Conservation (phyloP, 1,284 basidiomycete species). For the Ustanciosporium gigantosporum region DNA sequence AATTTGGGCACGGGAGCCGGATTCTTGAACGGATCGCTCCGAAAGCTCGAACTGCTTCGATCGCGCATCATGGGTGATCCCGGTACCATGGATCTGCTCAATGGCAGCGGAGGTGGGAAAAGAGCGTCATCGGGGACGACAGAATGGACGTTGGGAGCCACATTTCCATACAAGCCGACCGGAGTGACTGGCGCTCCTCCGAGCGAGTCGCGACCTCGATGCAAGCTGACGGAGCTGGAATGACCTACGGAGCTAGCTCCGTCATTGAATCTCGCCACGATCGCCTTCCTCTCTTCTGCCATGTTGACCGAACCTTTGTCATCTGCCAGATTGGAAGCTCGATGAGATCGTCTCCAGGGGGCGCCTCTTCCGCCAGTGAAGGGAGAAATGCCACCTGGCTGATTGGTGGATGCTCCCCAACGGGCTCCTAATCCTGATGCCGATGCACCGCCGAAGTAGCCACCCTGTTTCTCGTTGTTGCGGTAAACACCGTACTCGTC, state of each 20-base stretch:
- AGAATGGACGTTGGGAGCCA: slow-evolving; percentile 24
- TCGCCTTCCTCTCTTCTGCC: slow-evolving; percentile 5
- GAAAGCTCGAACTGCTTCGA: slow-evolving; percentile 12
- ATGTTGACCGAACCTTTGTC: slow-evolving; percentile 7
- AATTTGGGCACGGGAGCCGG: too few species aligned
- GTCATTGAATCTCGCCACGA: slow-evolving; percentile 11
- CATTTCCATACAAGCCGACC: neutral
- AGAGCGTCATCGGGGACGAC: slow-evolving; percentile 37
- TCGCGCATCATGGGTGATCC: too few species aligned
- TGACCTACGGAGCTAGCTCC: slow-evolving; percentile 12
- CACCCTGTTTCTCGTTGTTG: slow-evolving; percentile 12
- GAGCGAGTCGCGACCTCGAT: slow-evolving; percentile 22
- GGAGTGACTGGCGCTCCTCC: slow-evolving; percentile 8
- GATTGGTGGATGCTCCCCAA: slow-evolving; percentile 13
- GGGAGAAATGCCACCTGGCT: slow-evolving; percentile 30
- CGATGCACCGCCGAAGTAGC: slow-evolving; percentile 18
- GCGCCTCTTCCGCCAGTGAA: slow-evolving; percentile 20
- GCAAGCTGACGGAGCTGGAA: slow-evolving; percentile 26
- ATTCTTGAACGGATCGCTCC: slow-evolving; percentile 21
- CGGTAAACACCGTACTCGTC: slow-evolving; percentile 31
- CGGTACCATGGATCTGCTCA: slow-evolving; percentile 11
- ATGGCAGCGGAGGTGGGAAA: slow-evolving; percentile 31
- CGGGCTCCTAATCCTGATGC: slow-evolving; percentile 2
- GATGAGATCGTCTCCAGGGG: slow-evolving; percentile 15
- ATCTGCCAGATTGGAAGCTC: slow-evolving; percentile 5